phyloP scores from a whole-genome alignment of 345 rosid genomes.

The Aquilaria yunnanensis region DNA sequence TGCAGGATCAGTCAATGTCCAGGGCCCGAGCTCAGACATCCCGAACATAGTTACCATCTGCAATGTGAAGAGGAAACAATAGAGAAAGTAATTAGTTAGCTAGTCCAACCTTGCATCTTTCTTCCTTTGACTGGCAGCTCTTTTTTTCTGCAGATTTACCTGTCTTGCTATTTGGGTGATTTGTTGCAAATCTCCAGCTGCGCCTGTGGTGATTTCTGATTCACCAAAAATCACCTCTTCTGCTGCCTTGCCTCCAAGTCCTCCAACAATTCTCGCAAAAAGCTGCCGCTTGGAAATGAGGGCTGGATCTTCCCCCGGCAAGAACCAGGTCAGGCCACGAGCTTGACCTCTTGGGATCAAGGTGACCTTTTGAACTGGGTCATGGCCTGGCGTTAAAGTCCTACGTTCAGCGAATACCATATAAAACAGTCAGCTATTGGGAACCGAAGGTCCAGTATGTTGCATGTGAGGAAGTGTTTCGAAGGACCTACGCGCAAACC shows the following conservation, averaged over 20 bases:
- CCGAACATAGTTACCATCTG: slow-evolving; percentile 82
- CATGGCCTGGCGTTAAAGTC: slow-evolving; percentile 62
- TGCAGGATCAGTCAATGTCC: slow-evolving; percentile 54
- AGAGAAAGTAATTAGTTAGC: neutral
- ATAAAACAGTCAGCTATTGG: slow-evolving; percentile 1
- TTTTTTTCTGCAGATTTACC: slow-evolving; percentile 21
- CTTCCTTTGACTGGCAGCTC: too few species aligned
- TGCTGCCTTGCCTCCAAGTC: slow-evolving; percentile 71
- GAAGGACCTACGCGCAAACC: slow-evolving; percentile 46
- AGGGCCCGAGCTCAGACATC: slow-evolving; percentile 74
- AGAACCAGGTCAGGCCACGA: slow-evolving; percentile 78
- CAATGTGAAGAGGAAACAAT: neutral
- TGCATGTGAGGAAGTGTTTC: neutral
- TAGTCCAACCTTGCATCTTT: neutral
- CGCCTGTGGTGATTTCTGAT: slow-evolving; percentile 64
- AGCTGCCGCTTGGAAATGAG: slow-evolving; percentile 53
- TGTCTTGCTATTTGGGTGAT: slow-evolving; percentile 62
- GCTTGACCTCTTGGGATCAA: slow-evolving; percentile 75
- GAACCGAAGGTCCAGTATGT: neutral
- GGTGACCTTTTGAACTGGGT: slow-evolving; percentile 65
- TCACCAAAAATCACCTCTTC: slow-evolving; percentile 73
- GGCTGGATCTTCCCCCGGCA: slow-evolving; percentile 54
- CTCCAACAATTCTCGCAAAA: slow-evolving; percentile 65
- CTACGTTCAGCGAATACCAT: slow-evolving; percentile 19
- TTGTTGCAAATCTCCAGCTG: slow-evolving; percentile 65